Evolutionary conservation across 495 filamentous ascomycete species (phyloP).

Genomic region (Penicillium parvum): DNA sequence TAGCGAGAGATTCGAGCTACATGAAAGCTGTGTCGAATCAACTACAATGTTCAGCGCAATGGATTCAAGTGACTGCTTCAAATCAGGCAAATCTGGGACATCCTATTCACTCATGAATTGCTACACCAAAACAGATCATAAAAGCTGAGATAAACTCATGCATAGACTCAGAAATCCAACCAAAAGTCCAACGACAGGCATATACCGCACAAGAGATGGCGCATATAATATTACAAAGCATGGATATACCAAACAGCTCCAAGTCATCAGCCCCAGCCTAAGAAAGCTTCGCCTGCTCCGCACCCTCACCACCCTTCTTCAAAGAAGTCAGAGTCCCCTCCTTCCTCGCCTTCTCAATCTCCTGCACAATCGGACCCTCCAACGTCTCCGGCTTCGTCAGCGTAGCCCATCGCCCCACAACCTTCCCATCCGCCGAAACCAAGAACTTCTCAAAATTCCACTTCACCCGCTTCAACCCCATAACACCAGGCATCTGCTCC

Average conservation of each 20-base stretch:
- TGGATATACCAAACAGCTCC: constrained; percentile 3
- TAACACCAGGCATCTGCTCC: constrained; percentile 70
- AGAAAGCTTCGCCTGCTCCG: constrained; percentile 18
- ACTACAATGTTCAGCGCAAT: no score
- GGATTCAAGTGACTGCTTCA: no score
- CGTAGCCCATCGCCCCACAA: constrained; percentile 77
- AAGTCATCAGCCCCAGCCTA: constrained; percentile 1
- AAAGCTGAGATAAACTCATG: background rate
- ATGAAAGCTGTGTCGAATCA: background rate
- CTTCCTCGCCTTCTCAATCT: constrained; percentile 54
- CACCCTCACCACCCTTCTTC: constrained; percentile 12
- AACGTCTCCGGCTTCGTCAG: constrained; percentile 79
- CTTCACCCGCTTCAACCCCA: constrained; percentile 86
- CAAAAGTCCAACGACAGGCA: background rate
- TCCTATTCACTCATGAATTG: background rate
- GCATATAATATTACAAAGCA: background rate
- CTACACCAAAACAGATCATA: background rate
- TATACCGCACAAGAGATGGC: constrained; percentile 6
- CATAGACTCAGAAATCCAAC: no score
- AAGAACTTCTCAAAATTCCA: constrained; percentile 99
- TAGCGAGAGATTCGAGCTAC: background rate
- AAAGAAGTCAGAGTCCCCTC: constrained; percentile 27
- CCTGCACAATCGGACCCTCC: constrained; percentile 68
- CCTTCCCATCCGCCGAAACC: constrained; percentile 77
- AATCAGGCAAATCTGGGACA: no score